phyloP scores from a whole-genome alignment of 2,329 filamentous ascomycete genomes.

The Pseudodiploospora longispora region DNA sequence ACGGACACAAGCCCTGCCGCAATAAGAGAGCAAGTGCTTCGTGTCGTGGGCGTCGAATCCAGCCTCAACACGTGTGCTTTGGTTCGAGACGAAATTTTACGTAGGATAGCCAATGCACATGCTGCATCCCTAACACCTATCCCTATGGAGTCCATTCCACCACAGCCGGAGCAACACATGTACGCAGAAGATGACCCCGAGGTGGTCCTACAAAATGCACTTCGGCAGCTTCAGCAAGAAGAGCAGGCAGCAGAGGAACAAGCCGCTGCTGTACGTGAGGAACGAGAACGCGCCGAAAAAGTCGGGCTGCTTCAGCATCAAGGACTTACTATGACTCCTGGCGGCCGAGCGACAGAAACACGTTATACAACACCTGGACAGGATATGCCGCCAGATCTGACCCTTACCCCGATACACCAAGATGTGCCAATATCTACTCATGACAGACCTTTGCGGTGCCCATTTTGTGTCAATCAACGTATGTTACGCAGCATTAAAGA shows the following conservation, averaged over 20 bases:
- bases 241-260: conserved; percentile 51
- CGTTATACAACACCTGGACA: conserved; percentile 27
- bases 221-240: conserved; percentile 51
- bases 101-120: conserved; percentile 21
- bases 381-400: conserved; percentile 34
- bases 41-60: conserved; percentile 47
- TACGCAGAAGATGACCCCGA: conserved; percentile 49
- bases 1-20: conserved; percentile 51
- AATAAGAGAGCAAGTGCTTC: conserved; percentile 49
- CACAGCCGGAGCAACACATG: conserved; percentile 29
- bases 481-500: conserved; percentile 55
- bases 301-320: conserved; percentile 19
- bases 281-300: conserved; percentile 41
- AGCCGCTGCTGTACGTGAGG: conserved; percentile 45
- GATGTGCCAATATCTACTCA: conserved; percentile 36
- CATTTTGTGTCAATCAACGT: conserved; percentile 53
- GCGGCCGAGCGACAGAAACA: conserved; percentile 20
- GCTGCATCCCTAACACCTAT: conserved; percentile 15
- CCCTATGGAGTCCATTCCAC: conserved; percentile 19
- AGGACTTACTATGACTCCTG: conserved; percentile 26
- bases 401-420: conserved; percentile 47
- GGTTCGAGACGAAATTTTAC: conserved; percentile 50
- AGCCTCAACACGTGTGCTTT: conserved; percentile 46
- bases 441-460: conserved; percentile 47
- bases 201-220: conserved; percentile 49